These are phyloP conservation scores for Aurantiochytrium sp. DNA, from an alignment of 108 stramenopile species.

Conservation along the genomic window DNA sequence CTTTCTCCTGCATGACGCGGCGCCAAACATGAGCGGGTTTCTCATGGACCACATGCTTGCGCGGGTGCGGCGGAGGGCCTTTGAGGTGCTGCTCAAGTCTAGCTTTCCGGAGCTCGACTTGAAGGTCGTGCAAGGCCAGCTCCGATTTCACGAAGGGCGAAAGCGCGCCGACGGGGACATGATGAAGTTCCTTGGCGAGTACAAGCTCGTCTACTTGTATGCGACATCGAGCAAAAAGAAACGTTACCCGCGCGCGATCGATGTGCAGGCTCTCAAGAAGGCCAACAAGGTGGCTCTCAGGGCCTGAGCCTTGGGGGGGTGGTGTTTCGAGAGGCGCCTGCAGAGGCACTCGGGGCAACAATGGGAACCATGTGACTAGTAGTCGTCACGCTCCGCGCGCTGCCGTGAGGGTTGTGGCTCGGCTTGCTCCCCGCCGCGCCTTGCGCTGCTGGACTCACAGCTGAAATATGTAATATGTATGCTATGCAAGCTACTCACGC, in stretches of 20 bases:
- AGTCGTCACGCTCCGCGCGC: no score
- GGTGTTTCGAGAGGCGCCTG: no score
- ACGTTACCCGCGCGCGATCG: background rate
- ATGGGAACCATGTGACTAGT: no score
- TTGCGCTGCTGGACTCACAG: no score
- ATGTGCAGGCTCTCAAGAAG: background rate
- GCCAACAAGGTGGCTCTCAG: no score
- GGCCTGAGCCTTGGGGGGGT: no score
- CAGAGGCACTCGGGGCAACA: no score
- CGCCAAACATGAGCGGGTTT: conserved; percentile 47
- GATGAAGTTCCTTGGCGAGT: background rate
- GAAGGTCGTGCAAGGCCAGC: background rate
- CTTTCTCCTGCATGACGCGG: conserved; percentile 43
- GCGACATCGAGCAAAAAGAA: background rate
- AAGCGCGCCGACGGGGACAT: background rate
- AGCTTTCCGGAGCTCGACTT: background rate
- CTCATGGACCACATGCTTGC: conserved; percentile 32
- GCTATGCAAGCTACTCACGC: no score
- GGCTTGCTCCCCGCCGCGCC: no score
- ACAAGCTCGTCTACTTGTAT: background rate
- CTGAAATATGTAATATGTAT: no score
- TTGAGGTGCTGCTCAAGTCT: background rate
- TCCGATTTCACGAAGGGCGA: background rate
- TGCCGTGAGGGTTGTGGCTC: no score
- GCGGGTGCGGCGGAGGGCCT: background rate